Evolutionary conservation across 208 protist species (phyloP), one percentile per base, ranked within the genome.

Genomic region (Wallacemonas collosoma): DNA sequence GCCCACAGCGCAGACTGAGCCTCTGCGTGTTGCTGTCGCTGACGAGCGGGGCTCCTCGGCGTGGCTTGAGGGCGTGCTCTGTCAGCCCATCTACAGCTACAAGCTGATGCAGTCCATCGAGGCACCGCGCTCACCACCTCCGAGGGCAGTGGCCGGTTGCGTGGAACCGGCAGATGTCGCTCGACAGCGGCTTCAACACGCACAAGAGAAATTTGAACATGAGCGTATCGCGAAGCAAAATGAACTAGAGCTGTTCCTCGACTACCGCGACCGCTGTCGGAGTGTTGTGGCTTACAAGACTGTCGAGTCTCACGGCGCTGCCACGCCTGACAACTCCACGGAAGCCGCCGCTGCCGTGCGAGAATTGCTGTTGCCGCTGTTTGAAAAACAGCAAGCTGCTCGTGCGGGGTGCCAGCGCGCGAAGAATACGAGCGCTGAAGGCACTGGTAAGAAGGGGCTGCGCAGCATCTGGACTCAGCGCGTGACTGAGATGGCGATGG

Each of bases 171-270:
- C 15, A 14, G 38, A 17, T 14, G 54, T 68, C 14, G 72, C 72
- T 2, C 41, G 67, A 7, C 57, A 55, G 4, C 82, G 81, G 64
- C 6, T 85, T 9, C 74, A 75, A 39, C 68, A 76, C 9, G 67
- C 69, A 67, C 76, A 73, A 2, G 79, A 89, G 63, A 51, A 43
- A 35, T 95, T 95, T 75, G 88, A 93, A 3, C 72, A 93, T 60
- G 62, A 80, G 39, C 80, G 83, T 41, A 84, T 83, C 67, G 36
- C 39, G 9, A 71, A 82, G 56, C 84, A 95, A 36, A 75, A 79
- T 1, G 73, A 88, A 3, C 62, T 95, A 73, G 81, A 87, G 71
- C 69, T 83, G 5, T 79, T 80, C 63, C 53, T 92, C 1, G 71
- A 68, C n/a, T 86, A 78, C 67, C 81, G 91, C 17, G 63, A 51